Percentiles rank a stretch among this genome's conserved stretches.
Evolutionary conservation across 176 grass and related monocot species (phyloP).

Genomic region (Pontederia paniculata): DNA sequence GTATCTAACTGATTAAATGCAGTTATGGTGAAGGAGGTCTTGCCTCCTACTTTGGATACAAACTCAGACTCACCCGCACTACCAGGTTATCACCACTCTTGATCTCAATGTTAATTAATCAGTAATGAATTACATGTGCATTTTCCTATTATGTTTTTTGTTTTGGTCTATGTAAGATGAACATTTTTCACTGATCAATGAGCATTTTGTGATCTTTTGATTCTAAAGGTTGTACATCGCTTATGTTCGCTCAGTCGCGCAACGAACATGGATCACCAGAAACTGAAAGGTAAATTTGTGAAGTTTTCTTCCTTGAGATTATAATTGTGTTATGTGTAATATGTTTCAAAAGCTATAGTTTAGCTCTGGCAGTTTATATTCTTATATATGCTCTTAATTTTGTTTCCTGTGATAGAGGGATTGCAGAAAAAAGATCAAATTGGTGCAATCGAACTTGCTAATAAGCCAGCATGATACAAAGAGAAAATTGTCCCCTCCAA

Average conservation of each 20-base stretch:
- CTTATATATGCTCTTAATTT: not conserved
- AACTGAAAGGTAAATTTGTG: conserved; percentile 43
- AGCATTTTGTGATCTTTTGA: not conserved
- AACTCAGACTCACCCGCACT: conserved; percentile 37
- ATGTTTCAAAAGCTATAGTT: conserved; percentile 17
- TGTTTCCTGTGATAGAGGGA: not conserved
- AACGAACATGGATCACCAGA: conserved; percentile 51
- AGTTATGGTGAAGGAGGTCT: conserved; percentile 8
- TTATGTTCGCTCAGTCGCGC: conserved; percentile 51
- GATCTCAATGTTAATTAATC: too few species aligned
- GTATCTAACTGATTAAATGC: too few species aligned
- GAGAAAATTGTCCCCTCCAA: not conserved
- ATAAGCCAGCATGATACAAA: conserved; percentile 5
- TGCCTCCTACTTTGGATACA: conserved; percentile 64
- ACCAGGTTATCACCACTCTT: conserved; percentile 41
- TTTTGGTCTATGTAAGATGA: not conserved
- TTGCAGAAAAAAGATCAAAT: conserved; percentile 13
- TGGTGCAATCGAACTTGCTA: not conserved
- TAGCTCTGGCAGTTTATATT: not conserved
- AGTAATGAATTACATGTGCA: too few species aligned
- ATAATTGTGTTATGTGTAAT: not conserved
- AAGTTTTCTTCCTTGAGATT: not conserved
- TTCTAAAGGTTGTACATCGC: conserved; percentile 42
- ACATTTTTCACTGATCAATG: too few species aligned
- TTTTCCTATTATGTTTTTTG: not conserved